phyloP scores from a whole-genome alignment of 371 early-diverging fungal species.

The Lichtheimia corymbifera region DNA sequence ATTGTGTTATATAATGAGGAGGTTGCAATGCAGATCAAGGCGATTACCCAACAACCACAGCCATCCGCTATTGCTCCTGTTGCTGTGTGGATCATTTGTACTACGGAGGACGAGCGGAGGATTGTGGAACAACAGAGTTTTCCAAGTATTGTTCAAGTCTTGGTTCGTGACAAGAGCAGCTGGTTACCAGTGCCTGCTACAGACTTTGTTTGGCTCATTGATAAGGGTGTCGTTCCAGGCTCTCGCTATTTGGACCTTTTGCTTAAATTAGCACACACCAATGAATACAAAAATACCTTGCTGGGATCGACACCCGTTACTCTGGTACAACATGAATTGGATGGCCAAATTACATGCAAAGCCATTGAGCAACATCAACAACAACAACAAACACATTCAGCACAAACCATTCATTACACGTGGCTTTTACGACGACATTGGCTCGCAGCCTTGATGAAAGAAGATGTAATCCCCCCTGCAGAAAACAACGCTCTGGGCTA shows the following conservation, averaged over 20 bases:
- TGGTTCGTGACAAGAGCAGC: slow-evolving; percentile 1
- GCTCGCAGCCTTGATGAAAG: slow-evolving; percentile 3
- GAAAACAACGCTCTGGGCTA: background rate
- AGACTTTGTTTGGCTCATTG: slow-evolving; percentile 8
- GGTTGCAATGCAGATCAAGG: background rate
- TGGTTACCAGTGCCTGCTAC: background rate
- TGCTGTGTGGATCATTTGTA: slow-evolving; percentile 8
- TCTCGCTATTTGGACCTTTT: slow-evolving; percentile 4
- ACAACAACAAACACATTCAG: background rate
- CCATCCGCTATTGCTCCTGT: background rate
- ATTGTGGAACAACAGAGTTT: slow-evolving; percentile 1
- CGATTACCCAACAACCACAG: slow-evolving; percentile 1
- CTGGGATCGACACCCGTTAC: background rate
- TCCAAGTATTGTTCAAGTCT: slow-evolving; percentile 2
- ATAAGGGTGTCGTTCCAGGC: slow-evolving; percentile 7
- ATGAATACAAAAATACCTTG: slow-evolving; percentile 1
- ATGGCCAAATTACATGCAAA: background rate
- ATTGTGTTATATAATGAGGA: slow-evolving; percentile 3
- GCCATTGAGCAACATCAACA: slow-evolving; percentile 1
- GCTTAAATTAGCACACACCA: slow-evolving; percentile 3
- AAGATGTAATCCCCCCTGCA: background rate
- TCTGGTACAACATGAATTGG: background rate
- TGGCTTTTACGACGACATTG: slow-evolving; percentile 9
- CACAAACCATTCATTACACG: background rate
- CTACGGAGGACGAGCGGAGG: slow-evolving; percentile 5